A percentile compares a stretch with the other conserved stretches of the same genome.
These are phyloP conservation scores for Bromus sterilis DNA, from an alignment of 176 grass and related monocot species.

Conservation along the genomic window DNA sequence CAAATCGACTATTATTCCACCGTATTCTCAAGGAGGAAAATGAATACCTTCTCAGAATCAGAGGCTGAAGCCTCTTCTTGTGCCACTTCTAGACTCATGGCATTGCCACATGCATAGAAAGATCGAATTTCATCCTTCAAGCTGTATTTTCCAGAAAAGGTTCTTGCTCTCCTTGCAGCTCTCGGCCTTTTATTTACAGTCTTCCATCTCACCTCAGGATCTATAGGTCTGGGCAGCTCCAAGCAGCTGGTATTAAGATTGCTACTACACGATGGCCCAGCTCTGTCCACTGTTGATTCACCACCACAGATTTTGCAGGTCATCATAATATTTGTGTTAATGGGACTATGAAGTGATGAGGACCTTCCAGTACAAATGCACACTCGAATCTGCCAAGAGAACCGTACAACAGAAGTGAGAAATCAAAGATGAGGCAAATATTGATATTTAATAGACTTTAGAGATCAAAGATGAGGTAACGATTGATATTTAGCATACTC, in stretches of 20 bases:
- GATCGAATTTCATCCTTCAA: slow-evolving; percentile 25
- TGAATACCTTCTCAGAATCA: slow-evolving; percentile 87
- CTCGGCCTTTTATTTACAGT: slow-evolving; percentile 55
- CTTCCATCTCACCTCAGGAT: slow-evolving; percentile 65
- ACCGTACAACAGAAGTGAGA: background rate
- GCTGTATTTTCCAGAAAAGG: slow-evolving; percentile 43
- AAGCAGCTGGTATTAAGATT: slow-evolving; percentile 48
- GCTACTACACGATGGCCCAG: slow-evolving; percentile 33
- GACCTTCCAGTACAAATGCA: slow-evolving; percentile 31
- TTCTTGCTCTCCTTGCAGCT: slow-evolving; percentile 62
- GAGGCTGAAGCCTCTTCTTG: slow-evolving; percentile 45
- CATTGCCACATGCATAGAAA: slow-evolving; percentile 38
- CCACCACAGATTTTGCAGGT: slow-evolving; percentile 45
- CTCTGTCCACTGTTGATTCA: slow-evolving; percentile 33
- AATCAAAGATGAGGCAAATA: background rate
- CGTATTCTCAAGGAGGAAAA: slow-evolving; percentile 12
- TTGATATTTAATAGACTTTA: background rate
- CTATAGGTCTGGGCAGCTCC: slow-evolving; percentile 60
- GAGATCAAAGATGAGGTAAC: background rate
- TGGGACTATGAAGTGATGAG: slow-evolving; percentile 11
- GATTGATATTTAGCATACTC: background rate
- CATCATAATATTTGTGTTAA: slow-evolving; percentile 28
- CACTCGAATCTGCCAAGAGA: slow-evolving; percentile 37
- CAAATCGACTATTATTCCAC: slow-evolving; percentile 11
- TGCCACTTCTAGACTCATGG: slow-evolving; percentile 24